A percentile compares a stretch with the other conserved stretches of the same genome.
Evolutionary conservation across 495 filamentous ascomycete species (phyloP).

Genomic region (Immersiella caudata): DNA sequence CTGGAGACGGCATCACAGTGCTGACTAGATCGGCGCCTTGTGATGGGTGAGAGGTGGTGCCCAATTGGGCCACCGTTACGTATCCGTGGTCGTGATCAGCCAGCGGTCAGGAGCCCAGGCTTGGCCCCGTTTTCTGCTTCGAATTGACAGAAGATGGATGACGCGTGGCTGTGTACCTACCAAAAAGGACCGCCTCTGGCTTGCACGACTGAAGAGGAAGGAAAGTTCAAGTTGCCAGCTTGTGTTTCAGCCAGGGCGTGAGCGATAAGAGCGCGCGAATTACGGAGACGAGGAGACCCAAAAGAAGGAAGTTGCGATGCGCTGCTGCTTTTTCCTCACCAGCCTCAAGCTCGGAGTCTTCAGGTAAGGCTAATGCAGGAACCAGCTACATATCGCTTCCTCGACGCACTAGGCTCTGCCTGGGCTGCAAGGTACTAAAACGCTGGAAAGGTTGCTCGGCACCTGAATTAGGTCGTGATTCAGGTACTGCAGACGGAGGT

Average conservation of each 20-base stretch:
- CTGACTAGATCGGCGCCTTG: conserved; percentile 13
- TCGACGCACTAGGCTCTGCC: conserved; percentile 3
- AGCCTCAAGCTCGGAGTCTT: conserved; percentile 4
- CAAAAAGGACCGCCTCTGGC: neutral
- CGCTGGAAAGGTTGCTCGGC: neutral
- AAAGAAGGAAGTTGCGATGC: conserved; percentile 18
- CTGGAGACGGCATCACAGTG: conserved; percentile 21
- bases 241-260: conserved; percentile 14
- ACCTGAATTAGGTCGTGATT: conserved; percentile 6
- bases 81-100: too few species aligned
- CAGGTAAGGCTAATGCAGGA: conserved; percentile 27
- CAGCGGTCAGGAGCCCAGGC: neutral
- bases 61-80: conserved; percentile 21
- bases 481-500: conserved; percentile 20
- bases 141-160: conserved; percentile 1
- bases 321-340: neutral
- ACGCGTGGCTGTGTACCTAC: neutral
- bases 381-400: conserved; percentile 7
- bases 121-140: neutral
- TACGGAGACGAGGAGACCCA: neutral
- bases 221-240: neutral
- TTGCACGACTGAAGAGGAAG: conserved; percentile 13
- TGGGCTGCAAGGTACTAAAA: conserved; percentile 20
- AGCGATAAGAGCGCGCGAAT: conserved; percentile 17
- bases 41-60: conserved; percentile 15